Base-by-base conservation (phyloP, 441 rosid species). In the Erysimum cheiri region DNA sequence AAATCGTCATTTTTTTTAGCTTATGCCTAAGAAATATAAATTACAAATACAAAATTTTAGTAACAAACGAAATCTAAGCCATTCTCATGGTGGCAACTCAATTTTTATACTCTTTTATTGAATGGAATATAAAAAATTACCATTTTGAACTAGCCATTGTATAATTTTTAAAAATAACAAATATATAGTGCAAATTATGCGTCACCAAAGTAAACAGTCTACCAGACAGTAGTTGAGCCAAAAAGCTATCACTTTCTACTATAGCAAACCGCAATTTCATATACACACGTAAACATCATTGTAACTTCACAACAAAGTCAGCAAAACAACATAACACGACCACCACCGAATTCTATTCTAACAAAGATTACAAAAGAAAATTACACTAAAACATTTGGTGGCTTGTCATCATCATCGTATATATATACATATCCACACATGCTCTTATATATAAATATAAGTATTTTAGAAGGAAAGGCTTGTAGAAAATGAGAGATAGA, bases 401-500 rank as follows among this genome's bases (percentile, higher is more conserved):
- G 41, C 17, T 64, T 11, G 55, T 19, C 54, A 67, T 33, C 35
- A 8, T 36, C 60, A 50, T 60, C n/a, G 39, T 29, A 26, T 55
- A n/a, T n/a, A 69, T 31, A 24, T 39, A 8, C 24, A 48, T 19
- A 60, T 14, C 49, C 11, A 69, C 28, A 60, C 29, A 29, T n/a
- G 58, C 35, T 17, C 41, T 47, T 40, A 22, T 65, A 37, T 63
- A 49, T 47, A 57, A 22, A 63, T 64, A 70, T 3, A 49, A 70
- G 62, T 70, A 43, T 8, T 15, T 60, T 75, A 56, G 15, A 75
- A 70, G 75, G 72, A 57, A 70, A 64, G 62, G 14, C 63, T 70
- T 77, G 67, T 70, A 62, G 67, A 76, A 75, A 67, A 91, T 93
- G 98, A 91, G 87, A 82, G 96, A 88, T 64, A 84, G 84, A 79